Conservation (phyloP, 768 basidiomycete genomes). For the Kwoniella sp. region DNA sequence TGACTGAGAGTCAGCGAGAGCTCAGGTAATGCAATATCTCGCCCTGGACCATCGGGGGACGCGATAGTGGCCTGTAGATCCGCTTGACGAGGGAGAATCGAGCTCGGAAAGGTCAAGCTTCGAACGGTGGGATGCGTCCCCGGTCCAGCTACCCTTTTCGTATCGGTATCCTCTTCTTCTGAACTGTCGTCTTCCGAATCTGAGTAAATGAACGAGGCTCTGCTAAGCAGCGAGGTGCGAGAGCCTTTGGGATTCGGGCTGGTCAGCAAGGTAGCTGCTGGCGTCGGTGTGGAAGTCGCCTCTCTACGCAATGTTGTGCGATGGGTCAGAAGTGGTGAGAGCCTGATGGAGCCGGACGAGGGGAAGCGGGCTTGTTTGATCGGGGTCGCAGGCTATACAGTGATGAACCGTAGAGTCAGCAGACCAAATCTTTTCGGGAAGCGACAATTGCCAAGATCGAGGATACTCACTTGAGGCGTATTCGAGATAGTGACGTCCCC, state of each 20-base stretch:
- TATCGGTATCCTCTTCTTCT: too few relatives aligned
- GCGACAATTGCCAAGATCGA: not conserved
- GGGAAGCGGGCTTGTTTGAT: not conserved
- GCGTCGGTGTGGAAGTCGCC: not conserved
- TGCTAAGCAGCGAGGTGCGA: not conserved
- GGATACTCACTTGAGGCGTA: not conserved
- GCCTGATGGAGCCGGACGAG: not conserved
- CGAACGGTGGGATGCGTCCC: not conserved
- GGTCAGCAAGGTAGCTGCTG: not conserved
- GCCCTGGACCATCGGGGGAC: not conserved
- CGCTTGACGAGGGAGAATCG: not conserved
- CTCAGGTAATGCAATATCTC: not conserved
- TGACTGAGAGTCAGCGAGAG: not conserved
- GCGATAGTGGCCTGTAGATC: not conserved
- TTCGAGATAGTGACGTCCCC: not conserved
- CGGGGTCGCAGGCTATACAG: slow-evolving; percentile 15
- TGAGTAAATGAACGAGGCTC: not conserved
- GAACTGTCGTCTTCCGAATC: not conserved
- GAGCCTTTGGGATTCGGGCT: not conserved
- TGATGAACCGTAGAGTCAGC: too few relatives aligned
- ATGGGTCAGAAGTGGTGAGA: slow-evolving; percentile 6
- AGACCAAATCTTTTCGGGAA: not conserved
- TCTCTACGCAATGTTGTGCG: not conserved
- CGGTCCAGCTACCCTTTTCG: not conserved
- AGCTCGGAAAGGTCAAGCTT: not conserved